Evolutionary conservation across 139 green algal species (phyloP).

Genomic region (Limnomonas spitsbergensis): DNA sequence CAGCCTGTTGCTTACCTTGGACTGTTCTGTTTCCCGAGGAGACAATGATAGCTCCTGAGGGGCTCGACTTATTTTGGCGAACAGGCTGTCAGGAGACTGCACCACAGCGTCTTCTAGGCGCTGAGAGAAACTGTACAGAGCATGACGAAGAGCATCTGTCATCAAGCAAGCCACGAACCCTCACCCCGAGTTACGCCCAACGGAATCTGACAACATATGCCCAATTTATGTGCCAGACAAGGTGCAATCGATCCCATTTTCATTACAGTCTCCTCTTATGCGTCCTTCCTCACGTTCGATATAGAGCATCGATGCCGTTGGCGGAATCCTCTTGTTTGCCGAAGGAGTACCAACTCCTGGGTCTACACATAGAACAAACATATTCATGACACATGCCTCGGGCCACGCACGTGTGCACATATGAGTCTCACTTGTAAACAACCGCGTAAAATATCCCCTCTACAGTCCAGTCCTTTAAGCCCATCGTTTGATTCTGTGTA

Average conservation of each 20-base stretch:
- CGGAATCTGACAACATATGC: too few relatives aligned
- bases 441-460: too few relatives aligned
- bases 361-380: neutral
- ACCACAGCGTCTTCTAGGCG: neutral
- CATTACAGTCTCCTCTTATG: too few relatives aligned
- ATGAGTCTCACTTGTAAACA: too few relatives aligned
- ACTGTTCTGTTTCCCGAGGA: neutral
- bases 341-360: neutral
- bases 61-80: neutral
- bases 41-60: slow-evolving; percentile 1
- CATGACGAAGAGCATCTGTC: neutral
- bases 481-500: too few relatives aligned
- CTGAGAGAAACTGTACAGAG: neutral
- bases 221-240: too few relatives aligned
- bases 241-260: too few relatives aligned
- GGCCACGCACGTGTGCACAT: too few relatives aligned
- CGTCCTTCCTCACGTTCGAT: neutral
- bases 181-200: too few relatives aligned
- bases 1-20: neutral
- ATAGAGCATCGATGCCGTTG: neutral
- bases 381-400: too few relatives aligned
- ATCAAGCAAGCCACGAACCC: neutral
- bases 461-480: too few relatives aligned
- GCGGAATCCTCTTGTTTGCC: neutral
- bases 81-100: neutral